These are phyloP conservation scores for Cryphonectria japonica DNA, from an alignment of 2,329 filamentous ascomycete genomes.

Conservation along the genomic window DNA sequence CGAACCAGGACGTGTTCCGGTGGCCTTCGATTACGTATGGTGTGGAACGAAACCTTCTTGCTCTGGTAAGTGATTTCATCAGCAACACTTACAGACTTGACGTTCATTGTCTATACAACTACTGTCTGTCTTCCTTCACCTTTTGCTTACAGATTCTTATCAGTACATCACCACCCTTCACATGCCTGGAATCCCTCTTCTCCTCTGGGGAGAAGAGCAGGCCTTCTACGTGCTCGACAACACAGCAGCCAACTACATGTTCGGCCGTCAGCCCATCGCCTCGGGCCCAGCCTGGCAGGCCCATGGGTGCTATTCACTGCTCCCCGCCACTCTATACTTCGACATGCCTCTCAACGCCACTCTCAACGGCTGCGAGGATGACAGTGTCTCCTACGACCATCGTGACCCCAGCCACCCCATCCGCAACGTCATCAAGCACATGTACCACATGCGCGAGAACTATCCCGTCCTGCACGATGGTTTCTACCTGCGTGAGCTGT, in stretches of 20 bases:
- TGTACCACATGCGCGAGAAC: constrained; percentile 61
- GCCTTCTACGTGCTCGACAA: constrained; percentile 67
- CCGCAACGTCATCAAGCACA: constrained; percentile 62
- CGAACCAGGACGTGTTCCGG: constrained; percentile 68
- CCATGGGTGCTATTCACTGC: constrained; percentile 65
- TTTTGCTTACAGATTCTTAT: not conserved
- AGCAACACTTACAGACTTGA: no score
- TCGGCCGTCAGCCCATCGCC: constrained; percentile 66
- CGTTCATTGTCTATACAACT: no score
- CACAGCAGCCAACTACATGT: constrained; percentile 67
- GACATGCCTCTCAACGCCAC: constrained; percentile 60
- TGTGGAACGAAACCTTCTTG: constrained; percentile 59
- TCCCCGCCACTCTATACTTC: constrained; percentile 60
- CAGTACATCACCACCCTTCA: constrained; percentile 60
- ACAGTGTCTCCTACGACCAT: constrained; percentile 59
- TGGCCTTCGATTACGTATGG: constrained; percentile 64
- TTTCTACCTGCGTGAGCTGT: constrained; percentile 58
- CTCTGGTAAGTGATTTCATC: constrained; percentile 28
- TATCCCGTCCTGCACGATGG: constrained; percentile 65
- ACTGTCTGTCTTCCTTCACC: no score
- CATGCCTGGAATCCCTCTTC: constrained; percentile 36
- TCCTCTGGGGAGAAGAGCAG: constrained; percentile 71
- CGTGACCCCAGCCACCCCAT: constrained; percentile 65
- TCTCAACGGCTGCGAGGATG: constrained; percentile 59
- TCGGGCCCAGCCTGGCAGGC: constrained; percentile 65